Conservation (phyloP, 2,329 filamentous ascomycete genomes). For the Hypoxylon sp. region DNA sequence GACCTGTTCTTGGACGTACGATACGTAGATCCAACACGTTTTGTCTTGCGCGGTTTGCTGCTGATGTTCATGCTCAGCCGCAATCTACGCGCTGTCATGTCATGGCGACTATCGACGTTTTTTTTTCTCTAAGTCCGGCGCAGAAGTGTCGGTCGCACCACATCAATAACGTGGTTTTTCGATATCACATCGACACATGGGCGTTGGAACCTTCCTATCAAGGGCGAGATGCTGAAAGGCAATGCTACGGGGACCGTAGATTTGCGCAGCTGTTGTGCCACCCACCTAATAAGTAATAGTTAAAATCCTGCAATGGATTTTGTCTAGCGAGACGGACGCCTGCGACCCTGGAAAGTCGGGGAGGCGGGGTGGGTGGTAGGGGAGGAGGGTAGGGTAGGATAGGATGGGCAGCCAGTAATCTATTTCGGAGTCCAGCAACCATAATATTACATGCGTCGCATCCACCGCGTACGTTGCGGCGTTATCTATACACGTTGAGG, state of each 20-base stretch:
- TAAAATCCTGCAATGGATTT: neutral
- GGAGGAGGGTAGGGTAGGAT: conserved; percentile 2
- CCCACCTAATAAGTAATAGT: conserved; percentile 1
- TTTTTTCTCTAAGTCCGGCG: neutral
- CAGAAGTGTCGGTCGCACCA: neutral
- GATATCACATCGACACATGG: conserved; percentile 19
- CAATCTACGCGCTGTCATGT: neutral
- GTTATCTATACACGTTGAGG: conserved; percentile 4
- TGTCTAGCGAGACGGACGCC: too few species aligned
- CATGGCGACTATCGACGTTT: neutral
- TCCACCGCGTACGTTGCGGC: conserved; percentile 14
- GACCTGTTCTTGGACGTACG: neutral
- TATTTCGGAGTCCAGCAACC: neutral
- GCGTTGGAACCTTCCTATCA: neutral
- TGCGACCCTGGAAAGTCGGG: conserved; percentile 11
- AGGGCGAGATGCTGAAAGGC: conserved; percentile 7
- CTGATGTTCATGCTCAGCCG: neutral
- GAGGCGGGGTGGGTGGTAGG: neutral
- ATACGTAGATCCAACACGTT: conserved; percentile 2
- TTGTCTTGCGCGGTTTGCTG: neutral
- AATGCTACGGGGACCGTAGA: conserved; percentile 5
- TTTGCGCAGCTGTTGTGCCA: conserved; percentile 3
- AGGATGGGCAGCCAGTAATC: conserved; percentile 5
- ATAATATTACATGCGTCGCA: conserved; percentile 14
- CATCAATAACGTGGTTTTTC: neutral